Base-by-base conservation (phyloP, 306 rosid genomes). In the Elaeagnus macrophylla region DNA sequence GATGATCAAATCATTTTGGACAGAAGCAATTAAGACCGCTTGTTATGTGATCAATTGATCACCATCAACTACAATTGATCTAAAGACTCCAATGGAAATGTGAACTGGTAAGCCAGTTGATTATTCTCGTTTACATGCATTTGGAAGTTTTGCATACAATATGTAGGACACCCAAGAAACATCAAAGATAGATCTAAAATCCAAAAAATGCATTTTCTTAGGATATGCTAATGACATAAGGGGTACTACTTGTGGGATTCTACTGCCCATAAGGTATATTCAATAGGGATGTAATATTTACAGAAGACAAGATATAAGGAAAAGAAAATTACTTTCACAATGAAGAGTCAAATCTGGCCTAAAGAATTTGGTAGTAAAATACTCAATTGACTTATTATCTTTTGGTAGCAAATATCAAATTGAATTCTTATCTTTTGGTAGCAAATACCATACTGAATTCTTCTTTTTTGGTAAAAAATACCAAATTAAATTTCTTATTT, bases 251-350 rank as follows among this genome's bases (percentile, higher is more conserved):
- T 44, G 48, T 44, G 48, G 12, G 48, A 44, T 44, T n/a, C 12
- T n/a, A 44, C 48, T 44, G 8, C 48, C 48, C 20, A 49, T 11
- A 49, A 49, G 53, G 53, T 49, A 49, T 49, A 14, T 11, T 49
- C 53, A 49, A 12, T 12, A 49, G 53, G 16, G 53, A 18, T 18
- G 53, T 49, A 12, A 49, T 49, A 49, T 49, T 11, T 44, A 44
- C 48, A 44, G 48, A 44, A 44, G 48, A 44, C 12, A 44, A 44
- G 12, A 7, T 44, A 3, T 7, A 3, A 44, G 48, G 5, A 44
- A 8, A 5, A 7, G 5, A 44, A 7, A 12, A 12, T 4, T 3
- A n/a, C n/a, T n/a, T 3, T 7, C 8, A 44, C 3, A n/a, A 7
- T 44, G 8, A 5, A 44, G 11, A 3, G 12, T 44, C 48, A 7